Percentiles rank a stretch among this genome's conserved stretches.
Conservation (phyloP, 169 alveolate species). For the Besnoitia besnoiti region DNA sequence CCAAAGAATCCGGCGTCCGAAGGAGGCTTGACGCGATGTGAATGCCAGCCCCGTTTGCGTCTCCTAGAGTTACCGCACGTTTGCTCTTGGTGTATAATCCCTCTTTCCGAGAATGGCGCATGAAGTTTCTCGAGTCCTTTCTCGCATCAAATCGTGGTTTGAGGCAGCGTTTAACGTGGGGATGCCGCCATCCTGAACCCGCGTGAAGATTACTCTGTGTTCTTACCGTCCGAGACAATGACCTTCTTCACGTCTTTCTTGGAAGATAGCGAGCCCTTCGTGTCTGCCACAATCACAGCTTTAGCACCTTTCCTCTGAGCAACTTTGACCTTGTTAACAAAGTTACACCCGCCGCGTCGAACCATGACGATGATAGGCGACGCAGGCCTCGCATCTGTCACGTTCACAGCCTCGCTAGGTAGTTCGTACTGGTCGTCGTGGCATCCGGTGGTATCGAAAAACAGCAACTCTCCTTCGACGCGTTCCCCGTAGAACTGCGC, state of each 20-base stretch:
- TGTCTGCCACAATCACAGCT: slow-evolving; percentile 51
- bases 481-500: slow-evolving; percentile 47
- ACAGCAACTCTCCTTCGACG: slow-evolving; percentile 33
- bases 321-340: slow-evolving; percentile 16
- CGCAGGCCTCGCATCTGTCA: background rate
- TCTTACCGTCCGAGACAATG: slow-evolving; percentile 46
- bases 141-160: too few relatives aligned
- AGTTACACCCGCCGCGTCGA: slow-evolving; percentile 49
- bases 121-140: too few relatives aligned
- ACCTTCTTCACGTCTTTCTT: slow-evolving; percentile 5
- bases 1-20: too few relatives aligned
- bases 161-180: too few relatives aligned
- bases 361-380: slow-evolving; percentile 43
- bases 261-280: slow-evolving; percentile 17
- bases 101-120: too few relatives aligned
- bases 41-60: too few relatives aligned
- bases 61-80: too few relatives aligned
- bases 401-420: background rate
- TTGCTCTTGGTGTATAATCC: too few relatives aligned
- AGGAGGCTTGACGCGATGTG: too few relatives aligned
- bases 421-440: background rate
- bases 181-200: too few relatives aligned
- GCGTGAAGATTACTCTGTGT: too few relatives aligned
- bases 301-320: slow-evolving; percentile 49
- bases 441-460: slow-evolving; percentile 39